Base-by-base conservation (phyloP, 805 yeast genomes). In the Wickerhamomyces silvicola region DNA sequence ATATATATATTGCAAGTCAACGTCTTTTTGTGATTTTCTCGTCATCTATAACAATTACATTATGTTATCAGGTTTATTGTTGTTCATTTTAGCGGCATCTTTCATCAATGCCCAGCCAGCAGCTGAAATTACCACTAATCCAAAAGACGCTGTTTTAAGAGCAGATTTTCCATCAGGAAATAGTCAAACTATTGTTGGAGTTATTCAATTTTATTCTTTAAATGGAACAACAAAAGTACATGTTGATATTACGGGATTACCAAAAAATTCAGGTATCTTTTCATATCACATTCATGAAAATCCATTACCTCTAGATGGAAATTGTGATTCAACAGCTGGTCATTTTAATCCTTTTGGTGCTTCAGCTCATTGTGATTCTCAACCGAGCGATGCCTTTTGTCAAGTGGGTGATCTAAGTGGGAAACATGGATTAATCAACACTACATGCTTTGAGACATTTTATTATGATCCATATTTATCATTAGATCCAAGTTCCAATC, bases 321-420 rank as follows among this genome's bases (percentile, higher is more conserved):
- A 61, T 36, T 80, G 87, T 54, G 72, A 69, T 20, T 64, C 61
- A 9, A 69, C 74, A 14, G 79, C 78, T 10, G 56, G 54, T 13
- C 80, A 75, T 41, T 74, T 81, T 37, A 78, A 81, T 47, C 88
- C 88, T 4, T 79, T 68, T 50, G 50, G 60, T 33, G 79, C 84
- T 6, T 56, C 70, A 8, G 55, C 64, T 14, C 64, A 62, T 30
- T 78, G 85, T 54, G 78, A 69, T 32, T 43, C 54, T 18, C 61
- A 63, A 35, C 61, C 60, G 12, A 63, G 68, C 43, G 80, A 80
- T 54, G 54, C 77, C 7, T 60, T 53, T 22, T 81, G 86, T 52
- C 77, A 77, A 55, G 72, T 80, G 25, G 90, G 90, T 36, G 88
- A 81, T 50, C 70, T 81, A 45, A 72, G 83, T 22, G 90, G 90